A percentile compares a stretch with the other conserved stretches of the same genome.
phyloP scores from a whole-genome alignment of 2,329 filamentous ascomycete species.

The Aspergillus sp. region DNA sequence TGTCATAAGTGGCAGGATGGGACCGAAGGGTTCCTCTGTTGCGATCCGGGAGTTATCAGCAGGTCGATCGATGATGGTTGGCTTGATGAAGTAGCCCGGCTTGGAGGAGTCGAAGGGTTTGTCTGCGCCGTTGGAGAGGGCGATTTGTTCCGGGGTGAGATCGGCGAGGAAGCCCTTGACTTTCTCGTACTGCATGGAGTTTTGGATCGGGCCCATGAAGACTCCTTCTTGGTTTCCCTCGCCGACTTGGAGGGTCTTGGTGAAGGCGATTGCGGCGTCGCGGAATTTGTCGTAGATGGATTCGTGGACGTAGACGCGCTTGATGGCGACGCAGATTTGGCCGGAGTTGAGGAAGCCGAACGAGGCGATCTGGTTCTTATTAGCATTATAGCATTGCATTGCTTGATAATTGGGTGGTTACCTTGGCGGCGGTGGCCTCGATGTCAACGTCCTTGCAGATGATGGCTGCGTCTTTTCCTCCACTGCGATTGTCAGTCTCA shows the following conservation, averaged over 20 bases:
- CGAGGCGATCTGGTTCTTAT: slow-evolving; percentile 37
- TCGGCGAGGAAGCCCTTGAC: slow-evolving; percentile 58
- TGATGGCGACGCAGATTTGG: slow-evolving; percentile 57
- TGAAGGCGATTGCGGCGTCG: slow-evolving; percentile 46
- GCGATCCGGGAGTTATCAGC: slow-evolving; percentile 58
- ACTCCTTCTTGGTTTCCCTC: slow-evolving; percentile 43
- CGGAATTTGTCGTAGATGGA: slow-evolving; percentile 59
- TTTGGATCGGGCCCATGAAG: slow-evolving; percentile 62
- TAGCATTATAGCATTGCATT: neutral
- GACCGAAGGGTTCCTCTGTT: slow-evolving; percentile 62
- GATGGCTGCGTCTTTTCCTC: slow-evolving; percentile 58
- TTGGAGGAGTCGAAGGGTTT: slow-evolving; percentile 32
- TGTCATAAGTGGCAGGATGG: slow-evolving; percentile 62
- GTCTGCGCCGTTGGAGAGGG: slow-evolving; percentile 53
- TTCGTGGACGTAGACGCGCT: slow-evolving; percentile 63
- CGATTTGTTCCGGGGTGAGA: slow-evolving; percentile 54
- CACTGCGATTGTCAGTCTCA: slow-evolving; percentile 20
- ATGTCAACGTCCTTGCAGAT: slow-evolving; percentile 56
- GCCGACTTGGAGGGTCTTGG: slow-evolving; percentile 43
- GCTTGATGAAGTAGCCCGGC: slow-evolving; percentile 58
- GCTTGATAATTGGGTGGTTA: slow-evolving; percentile 4
- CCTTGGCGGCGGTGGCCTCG: slow-evolving; percentile 42
- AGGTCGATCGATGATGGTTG: slow-evolving; percentile 61
- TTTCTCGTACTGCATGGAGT: slow-evolving; percentile 64
- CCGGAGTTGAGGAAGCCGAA: slow-evolving; percentile 55